Evolutionary conservation across 306 rosid species (phyloP), one percentile per base, ranked within the genome.

Genomic region (Prinsepia uniflora): DNA sequence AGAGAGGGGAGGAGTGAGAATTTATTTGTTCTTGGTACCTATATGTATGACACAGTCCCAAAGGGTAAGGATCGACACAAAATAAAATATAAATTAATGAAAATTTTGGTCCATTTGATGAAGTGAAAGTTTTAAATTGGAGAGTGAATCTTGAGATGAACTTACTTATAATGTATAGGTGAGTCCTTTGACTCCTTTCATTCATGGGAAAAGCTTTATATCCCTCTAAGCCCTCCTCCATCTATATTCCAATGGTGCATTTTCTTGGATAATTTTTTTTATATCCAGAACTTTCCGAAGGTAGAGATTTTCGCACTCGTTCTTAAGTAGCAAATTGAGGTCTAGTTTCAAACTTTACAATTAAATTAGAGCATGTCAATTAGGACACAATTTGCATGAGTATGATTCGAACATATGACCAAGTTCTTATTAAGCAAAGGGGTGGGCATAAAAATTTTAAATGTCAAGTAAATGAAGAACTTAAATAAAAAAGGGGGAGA

Each of bases 221-320:
- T n/a, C 30, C 58, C n/a, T 24, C 24, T 53, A 53, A 53, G 30
- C 58, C 58, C 58, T 3, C 58, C n/a, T n/a, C n/a, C 58, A 53
- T 53, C 22, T 53, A 2, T 53, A 8, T 46, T 45, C 3, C 0
- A 45, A 15, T 17, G 24, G 14, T 10, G 18, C 72, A 34, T 2
- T 36, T 68, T 50, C 59, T 48, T 67, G 54, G 59, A 46, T 17
- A 14, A n/a, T n/a, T n/a, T n/a, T n/a, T n/a, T n/a, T n/a, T n/a
- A n/a, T n/a, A n/a, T n/a, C n/a, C n/a, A n/a, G n/a, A n/a, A n/a
- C n/a, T n/a, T n/a, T n/a, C n/a, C n/a, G n/a, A n/a, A n/a, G n/a
- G n/a, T n/a, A n/a, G n/a, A n/a, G n/a, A n/a, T n/a, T n/a, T n/a
- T n/a, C n/a, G n/a, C n/a, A n/a, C n/a, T n/a, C n/a, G n/a, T n/a